Conservation (phyloP, 2,329 filamentous ascomycete species). For the Pseudonectria foliicola region DNA sequence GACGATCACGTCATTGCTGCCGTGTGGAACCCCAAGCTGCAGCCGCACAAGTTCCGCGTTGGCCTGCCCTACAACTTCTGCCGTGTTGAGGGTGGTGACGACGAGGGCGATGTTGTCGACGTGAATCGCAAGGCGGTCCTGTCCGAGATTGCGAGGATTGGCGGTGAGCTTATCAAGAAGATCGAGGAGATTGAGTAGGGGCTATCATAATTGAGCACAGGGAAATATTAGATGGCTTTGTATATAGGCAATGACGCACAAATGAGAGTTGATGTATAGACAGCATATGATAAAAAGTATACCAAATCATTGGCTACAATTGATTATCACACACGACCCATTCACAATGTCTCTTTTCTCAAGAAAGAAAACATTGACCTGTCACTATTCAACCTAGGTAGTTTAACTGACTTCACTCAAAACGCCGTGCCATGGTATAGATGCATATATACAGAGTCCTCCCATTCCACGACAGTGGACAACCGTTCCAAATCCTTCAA, state of each 20-base stretch:
- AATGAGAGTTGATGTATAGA: too few species aligned
- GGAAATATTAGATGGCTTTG: constrained; percentile 7
- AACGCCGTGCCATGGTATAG: constrained; percentile 35
- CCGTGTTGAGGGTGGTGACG: constrained; percentile 20
- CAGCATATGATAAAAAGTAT: too few species aligned
- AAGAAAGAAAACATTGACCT: background rate
- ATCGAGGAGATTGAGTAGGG: constrained; percentile 44
- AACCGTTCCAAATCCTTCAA: background rate
- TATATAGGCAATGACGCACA: constrained; percentile 15
- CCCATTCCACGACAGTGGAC: constrained; percentile 5
- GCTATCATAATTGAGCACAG: background rate
- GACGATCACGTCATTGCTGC: constrained; percentile 49
- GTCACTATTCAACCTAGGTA: constrained; percentile 18
- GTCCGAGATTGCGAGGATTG: constrained; percentile 64
- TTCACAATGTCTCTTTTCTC: too few species aligned
- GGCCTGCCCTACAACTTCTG: constrained; percentile 58
- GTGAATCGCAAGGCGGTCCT: constrained; percentile 63
- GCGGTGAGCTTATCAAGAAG: constrained; percentile 59
- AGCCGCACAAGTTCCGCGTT: constrained; percentile 57
- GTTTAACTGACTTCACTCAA: constrained; percentile 11
- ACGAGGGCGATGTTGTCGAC: constrained; percentile 43
- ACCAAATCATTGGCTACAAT: too few species aligned
- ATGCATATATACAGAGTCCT: constrained; percentile 25
- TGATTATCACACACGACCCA: too few species aligned
- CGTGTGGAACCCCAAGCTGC: constrained; percentile 51